Evolutionary conservation across 768 basidiomycete genomes (phyloP), one percentile per base, ranked within the genome.

Genomic region (Saitozyma podzolica): DNA sequence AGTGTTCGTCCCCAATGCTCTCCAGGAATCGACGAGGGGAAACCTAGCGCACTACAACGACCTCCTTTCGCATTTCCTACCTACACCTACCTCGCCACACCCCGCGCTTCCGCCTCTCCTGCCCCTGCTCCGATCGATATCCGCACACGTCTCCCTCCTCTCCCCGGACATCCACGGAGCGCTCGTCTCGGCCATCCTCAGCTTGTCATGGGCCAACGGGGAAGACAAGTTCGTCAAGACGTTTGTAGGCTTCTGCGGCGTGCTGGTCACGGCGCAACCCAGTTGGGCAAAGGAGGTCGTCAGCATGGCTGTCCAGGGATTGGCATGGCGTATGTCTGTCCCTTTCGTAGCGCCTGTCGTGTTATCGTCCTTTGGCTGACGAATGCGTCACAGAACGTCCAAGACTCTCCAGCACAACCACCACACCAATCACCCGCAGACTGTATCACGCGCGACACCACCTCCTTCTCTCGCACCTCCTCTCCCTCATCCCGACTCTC

Each of bases 221-320:
- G 93, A 95, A 73, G 85, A 85, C 40, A 81, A 82, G 41, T 90
- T 95, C 67, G 92, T 94, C 56, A 89, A 88, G 79, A 87, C 88
- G 6, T 97, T 95, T 80, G 89, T 88, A 40, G 85, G 89, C 42
- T 96, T 96, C 76, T 85, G 92, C 53, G 90, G 91, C 37, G 91
- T 94, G 83, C 86, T 99, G 47, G 85, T 95, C 68, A 92, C 90
- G 64, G 91, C 95, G 20, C 83, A 89, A 64, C 91, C 94, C 63
- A 92, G 96, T 81, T 97, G 95, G 80, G 84, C 95, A 40, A 88
- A 88, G 20, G 83, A 89, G 56, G 87, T 97, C 7, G 85, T 97
- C 6, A 84, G 84, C 61, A 92, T 86, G 81, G 87, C 90, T 47
- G 86, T 92, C 11, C 87, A 87, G 59, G 91, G 92, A 10, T 87